Evolutionary conservation across 495 filamentous ascomycete species (phyloP), one percentile per base, ranked within the genome.

Genomic region (Glonium stellatum): DNA sequence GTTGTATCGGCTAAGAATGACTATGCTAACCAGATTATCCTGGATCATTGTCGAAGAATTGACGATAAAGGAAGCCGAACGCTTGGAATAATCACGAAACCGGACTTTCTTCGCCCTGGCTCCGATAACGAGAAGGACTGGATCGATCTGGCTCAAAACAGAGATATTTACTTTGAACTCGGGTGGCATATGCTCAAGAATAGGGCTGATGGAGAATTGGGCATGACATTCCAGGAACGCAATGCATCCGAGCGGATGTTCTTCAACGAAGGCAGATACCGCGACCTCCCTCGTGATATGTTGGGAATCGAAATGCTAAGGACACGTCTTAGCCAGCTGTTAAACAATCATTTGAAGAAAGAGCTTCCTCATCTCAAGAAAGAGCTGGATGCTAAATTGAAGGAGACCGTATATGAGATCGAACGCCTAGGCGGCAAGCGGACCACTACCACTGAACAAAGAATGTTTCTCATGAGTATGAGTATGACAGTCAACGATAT

Each of bases 181-280:
- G 87, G 85, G 4, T 90, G 84, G 85, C 84, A 89, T 69, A 79
- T 85, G 2, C 68, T 92, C 22, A 80, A 80, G 8, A 89, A 88
- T 61, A 75, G 80, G 1, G 67, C 67, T 0, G 59, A 58, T 27
- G 55, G 60, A 34, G 61, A 70, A 23, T 50, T 48, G 34, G 34
- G 49, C 42, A 44, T 12, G 10, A 54, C 51, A 5, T 81, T 79
- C 55, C 69, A 77, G 10, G 77, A 80, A 44, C 71, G 78, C 21
- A 76, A 81, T 49, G 48, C 58, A 6, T 59, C 64, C 19, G 79
- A 82, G 55, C 22, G 49, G 2, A 5, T 12, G 0, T 82, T 81
- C 60, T 78, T 82, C 60, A 51, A 4, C 27, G 62, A 50, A 15
- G 61, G 67, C 1, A 37, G 10, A 5, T 76, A 67, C 52, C 53